A percentile compares a stretch with the other conserved stretches of the same genome.
Evolutionary conservation across 768 basidiomycete genomes (phyloP).

Genomic region (Jaapia argillacea): DNA sequence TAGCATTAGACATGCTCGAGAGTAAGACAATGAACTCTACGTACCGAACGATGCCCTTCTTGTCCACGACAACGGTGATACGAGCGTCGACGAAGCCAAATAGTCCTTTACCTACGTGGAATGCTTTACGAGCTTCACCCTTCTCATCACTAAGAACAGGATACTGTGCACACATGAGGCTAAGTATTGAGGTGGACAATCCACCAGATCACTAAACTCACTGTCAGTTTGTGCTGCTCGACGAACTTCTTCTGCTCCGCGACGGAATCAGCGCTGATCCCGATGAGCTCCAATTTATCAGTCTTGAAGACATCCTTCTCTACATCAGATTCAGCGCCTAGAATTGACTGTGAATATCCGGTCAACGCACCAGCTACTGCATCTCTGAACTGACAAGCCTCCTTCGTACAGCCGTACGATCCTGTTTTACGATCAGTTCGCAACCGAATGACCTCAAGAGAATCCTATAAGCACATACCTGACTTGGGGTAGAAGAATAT

Average conservation of each 20-base stretch:
- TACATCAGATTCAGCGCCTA: constrained; percentile 14
- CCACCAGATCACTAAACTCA: constrained; percentile 25
- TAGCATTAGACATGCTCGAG: constrained; percentile 3
- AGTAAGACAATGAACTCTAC: constrained; percentile 11
- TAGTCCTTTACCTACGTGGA: constrained; percentile 55
- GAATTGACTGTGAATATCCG: constrained; percentile 2
- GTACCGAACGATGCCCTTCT: constrained; percentile 56
- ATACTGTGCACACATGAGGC: constrained; percentile 33
- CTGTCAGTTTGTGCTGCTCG: constrained; percentile 57
- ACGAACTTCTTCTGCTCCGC: constrained; percentile 68
- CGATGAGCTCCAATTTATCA: constrained; percentile 56
- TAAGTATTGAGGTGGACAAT: not conserved
- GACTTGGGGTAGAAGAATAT: constrained; percentile 76
- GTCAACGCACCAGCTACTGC: constrained; percentile 47
- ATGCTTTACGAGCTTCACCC: constrained; percentile 52
- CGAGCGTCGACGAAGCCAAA: constrained; percentile 57
- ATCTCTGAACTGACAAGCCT: constrained; percentile 79
- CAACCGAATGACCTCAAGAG: not conserved
- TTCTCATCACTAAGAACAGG: constrained; percentile 68
- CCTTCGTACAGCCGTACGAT: constrained; percentile 69
- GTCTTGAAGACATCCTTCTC: constrained; percentile 59
- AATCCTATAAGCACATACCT: constrained; percentile 26
- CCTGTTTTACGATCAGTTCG: constrained; percentile 27
- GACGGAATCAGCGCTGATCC: constrained; percentile 65
- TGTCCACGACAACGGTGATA: constrained; percentile 71